A percentile compares a stretch with the other conserved stretches of the same genome.
phyloP scores from a whole-genome alignment of 2,329 filamentous ascomycete genomes.

The Chrysoporthe deuterocubensis region DNA sequence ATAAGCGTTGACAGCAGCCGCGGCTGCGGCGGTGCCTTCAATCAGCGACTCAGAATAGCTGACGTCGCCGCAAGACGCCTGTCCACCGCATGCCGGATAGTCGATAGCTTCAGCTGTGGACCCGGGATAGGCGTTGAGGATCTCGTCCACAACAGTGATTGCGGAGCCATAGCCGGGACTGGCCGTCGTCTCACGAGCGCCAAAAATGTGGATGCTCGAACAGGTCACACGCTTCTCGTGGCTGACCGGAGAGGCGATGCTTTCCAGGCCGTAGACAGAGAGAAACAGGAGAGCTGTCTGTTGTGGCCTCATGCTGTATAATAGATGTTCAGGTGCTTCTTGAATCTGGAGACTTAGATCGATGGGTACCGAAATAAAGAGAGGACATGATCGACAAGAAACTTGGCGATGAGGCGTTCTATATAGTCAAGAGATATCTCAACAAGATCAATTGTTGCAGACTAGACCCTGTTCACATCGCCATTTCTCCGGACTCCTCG shows the following conservation, averaged over 20 bases:
- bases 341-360: too few relatives aligned
- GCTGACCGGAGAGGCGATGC: constrained; percentile 58
- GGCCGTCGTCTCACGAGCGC: constrained; percentile 53
- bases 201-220: constrained; percentile 50
- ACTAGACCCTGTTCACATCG: background rate
- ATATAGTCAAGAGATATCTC: background rate
- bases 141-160: constrained; percentile 53
- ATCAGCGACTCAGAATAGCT: constrained; percentile 63
- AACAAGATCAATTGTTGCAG: background rate
- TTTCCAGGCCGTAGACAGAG: constrained; percentile 43
- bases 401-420: background rate
- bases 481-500: background rate
- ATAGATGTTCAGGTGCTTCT: background rate
- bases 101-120: constrained; percentile 58
- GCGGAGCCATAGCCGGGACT: constrained; percentile 57
- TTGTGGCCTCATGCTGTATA: constrained; percentile 29
- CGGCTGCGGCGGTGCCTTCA: constrained; percentile 62
- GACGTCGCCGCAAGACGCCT: constrained; percentile 59
- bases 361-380: background rate
- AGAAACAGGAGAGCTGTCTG: constrained; percentile 33
- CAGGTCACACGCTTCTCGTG: constrained; percentile 55
- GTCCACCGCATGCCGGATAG: constrained; percentile 68
- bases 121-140: constrained; percentile 52
- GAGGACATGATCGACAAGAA: background rate
- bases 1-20: constrained; percentile 62